A percentile compares a stretch with the other conserved stretches of the same genome.
Conservation (phyloP, 2,329 filamentous ascomycete species). For the Penicillium sp. region DNA sequence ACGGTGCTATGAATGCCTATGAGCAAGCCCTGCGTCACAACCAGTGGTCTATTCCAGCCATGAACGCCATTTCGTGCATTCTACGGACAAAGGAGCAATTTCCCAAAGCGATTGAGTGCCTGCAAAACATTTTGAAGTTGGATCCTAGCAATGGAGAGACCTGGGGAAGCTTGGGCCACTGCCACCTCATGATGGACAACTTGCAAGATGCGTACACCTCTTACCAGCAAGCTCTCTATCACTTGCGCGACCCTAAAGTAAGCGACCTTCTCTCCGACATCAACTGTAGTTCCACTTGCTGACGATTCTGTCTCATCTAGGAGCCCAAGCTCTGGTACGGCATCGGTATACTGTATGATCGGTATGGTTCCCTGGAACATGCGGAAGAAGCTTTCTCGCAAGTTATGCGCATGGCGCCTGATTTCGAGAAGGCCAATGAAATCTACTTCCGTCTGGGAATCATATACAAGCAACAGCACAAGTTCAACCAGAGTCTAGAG, state of each 20-base stretch:
- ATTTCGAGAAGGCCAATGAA: slow-evolving; percentile 98
- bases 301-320: slow-evolving; percentile 42
- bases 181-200: slow-evolving; percentile 98
- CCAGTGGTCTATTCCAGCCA: slow-evolving; percentile 78
- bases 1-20: slow-evolving; percentile 86
- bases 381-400: slow-evolving; percentile 97
- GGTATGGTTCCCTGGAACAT: slow-evolving; percentile 93
- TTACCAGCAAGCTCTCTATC: slow-evolving; percentile 92
- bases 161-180: slow-evolving; percentile 96
- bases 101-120: slow-evolving; percentile 86
- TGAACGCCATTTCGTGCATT: slow-evolving; percentile 92
- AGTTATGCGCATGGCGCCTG: slow-evolving; percentile 97
- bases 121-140: slow-evolving; percentile 84
- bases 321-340: slow-evolving; percentile 99
- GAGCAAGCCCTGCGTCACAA: slow-evolving; percentile 87
- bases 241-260: slow-evolving; percentile 89
- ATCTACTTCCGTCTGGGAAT: slow-evolving; percentile 99
- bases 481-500: slow-evolving; percentile 87
- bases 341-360: slow-evolving; percentile 94
- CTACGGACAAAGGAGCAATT: slow-evolving; percentile 90
- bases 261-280: slow-evolving; percentile 21
- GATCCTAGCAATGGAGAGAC: slow-evolving; percentile 88
- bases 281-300: neutral
- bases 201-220: slow-evolving; percentile 94
- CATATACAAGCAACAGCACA: slow-evolving; percentile 98